A percentile compares a stretch with the other conserved stretches of the same genome.
Evolutionary conservation across 257 asterid genomes (phyloP).

Genomic region (Oldenlandia corymbosa): DNA sequence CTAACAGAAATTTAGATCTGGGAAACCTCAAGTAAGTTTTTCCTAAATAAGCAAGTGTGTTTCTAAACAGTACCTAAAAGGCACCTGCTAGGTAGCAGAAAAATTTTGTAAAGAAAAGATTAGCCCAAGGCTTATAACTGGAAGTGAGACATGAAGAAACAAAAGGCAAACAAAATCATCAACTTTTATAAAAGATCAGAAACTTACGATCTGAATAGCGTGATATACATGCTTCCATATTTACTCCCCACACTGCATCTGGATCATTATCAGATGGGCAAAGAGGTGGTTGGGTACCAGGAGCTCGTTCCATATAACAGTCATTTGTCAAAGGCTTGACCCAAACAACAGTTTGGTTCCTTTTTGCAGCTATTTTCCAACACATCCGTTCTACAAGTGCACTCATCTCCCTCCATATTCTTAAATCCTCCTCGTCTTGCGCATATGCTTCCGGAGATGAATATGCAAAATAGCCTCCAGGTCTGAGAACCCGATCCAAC

Average conservation of each 20-base stretch:
- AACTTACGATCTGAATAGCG: constrained; percentile 92
- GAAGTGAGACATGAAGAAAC: neutral
- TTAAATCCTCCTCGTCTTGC: constrained; percentile 83
- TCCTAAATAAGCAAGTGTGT: neutral
- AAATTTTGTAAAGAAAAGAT: neutral
- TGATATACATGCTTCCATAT: constrained; percentile 84
- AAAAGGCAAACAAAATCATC: too few species aligned
- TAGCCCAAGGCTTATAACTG: neutral
- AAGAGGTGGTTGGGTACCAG: constrained; percentile 81
- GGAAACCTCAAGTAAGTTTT: neutral
- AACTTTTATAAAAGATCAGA: constrained; percentile 6
- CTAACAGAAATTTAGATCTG: neutral
- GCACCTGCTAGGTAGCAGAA: neutral
- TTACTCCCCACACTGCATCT: constrained; percentile 82
- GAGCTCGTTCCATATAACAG: constrained; percentile 65
- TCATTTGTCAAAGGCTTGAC: constrained; percentile 80
- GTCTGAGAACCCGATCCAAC: constrained; percentile 82
- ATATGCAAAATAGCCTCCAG: constrained; percentile 94
- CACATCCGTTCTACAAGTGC: constrained; percentile 89
- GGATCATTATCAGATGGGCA: constrained; percentile 88
- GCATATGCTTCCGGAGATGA: constrained; percentile 98
- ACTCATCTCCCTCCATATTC: constrained; percentile 86
- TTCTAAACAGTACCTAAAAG: neutral
- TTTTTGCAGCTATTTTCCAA: constrained; percentile 78
- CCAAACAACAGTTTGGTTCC: constrained; percentile 91